Percentiles rank a stretch among this genome's conserved stretches.
phyloP scores from a whole-genome alignment of 2,329 filamentous ascomycete species.

The Fusarium udum region DNA sequence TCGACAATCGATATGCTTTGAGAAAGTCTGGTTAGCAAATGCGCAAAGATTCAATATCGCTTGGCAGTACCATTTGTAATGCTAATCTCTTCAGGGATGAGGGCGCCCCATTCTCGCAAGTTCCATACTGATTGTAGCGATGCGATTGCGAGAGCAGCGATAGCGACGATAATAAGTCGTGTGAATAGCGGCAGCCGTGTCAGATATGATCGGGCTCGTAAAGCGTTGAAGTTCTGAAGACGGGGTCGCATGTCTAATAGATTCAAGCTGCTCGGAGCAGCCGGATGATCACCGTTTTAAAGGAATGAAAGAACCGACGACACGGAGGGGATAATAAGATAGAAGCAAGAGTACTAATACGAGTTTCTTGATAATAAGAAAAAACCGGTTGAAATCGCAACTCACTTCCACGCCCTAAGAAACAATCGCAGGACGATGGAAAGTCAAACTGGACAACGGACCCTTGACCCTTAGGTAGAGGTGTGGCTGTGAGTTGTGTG shows the following conservation, averaged over 20 bases:
- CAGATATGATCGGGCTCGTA: constrained; percentile 81
- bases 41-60: background rate
- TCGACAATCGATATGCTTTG: constrained; percentile 90
- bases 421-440: constrained; percentile 19
- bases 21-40: constrained; percentile 5
- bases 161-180: constrained; percentile 71
- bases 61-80: constrained; percentile 69
- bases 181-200: constrained; percentile 90
- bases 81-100: constrained; percentile 80
- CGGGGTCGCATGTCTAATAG: constrained; percentile 45
- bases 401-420: constrained; percentile 26
- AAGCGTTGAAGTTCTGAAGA: constrained; percentile 68
- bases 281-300: constrained; percentile 31
- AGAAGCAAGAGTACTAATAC: background rate
- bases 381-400: constrained; percentile 13
- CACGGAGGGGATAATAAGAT: background rate
- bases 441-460: constrained; percentile 38
- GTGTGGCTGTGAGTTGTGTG: constrained; percentile 17
- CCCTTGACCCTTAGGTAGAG: constrained; percentile 8
- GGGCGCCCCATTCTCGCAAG: constrained; percentile 77
- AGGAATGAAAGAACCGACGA: background rate
- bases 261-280: constrained; percentile 38
- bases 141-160: constrained; percentile 70
- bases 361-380: background rate
- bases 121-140: constrained; percentile 76